Base-by-base conservation (phyloP, 2,329 filamentous ascomycete species). In the Herpotrichia juniperi region DNA sequence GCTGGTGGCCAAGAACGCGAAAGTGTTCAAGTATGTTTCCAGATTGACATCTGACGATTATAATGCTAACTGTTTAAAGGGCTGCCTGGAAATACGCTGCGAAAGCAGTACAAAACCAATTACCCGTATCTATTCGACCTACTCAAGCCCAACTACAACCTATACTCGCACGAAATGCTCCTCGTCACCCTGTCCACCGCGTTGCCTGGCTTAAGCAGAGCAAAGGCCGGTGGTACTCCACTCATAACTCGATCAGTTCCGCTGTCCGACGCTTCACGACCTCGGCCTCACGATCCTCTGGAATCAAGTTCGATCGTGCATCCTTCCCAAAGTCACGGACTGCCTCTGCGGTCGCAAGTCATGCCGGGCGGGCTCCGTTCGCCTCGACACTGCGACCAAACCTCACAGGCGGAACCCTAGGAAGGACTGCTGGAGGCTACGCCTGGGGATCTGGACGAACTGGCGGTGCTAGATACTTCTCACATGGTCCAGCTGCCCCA, bases 391-490 rank as follows among this genome's bases (percentile, higher is more conserved):
- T 99, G 30, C 89, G 94, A 30, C 94, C 94, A 2, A 97, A 96
- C 69, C 78, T 97, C 58, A 97, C 93, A 0, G 93, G 92, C 42
- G 93, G 93, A 35, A 87, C 91, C 21, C 78, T 97, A 39, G 87
- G 90, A 28, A 86, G 93, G 50, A 91, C 90, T 32, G 90, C 93
- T 7, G 92, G 93, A 59, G 94, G 94, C n/a, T 99, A 99, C 71
- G 82, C 82, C 58, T 77, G 90, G 50, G 90, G 90, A 25, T 84
- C 86, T 44, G 88, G 87, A 26, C 82, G 87, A 42, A 73, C 85
- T 52, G 86, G 89, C 60, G 90, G 88, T 39, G 86, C 87, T 21
- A 84, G 93, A 60, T 93, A 93, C 78, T 97, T 97, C 77, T 96
- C 91, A 1, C 93, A 97, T 76, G 85, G 87, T 1, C 91, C 93